Evolutionary conservation across 2,329 filamentous ascomycete species (phyloP).

Genomic region (Plectosphaerella sp.): DNA sequence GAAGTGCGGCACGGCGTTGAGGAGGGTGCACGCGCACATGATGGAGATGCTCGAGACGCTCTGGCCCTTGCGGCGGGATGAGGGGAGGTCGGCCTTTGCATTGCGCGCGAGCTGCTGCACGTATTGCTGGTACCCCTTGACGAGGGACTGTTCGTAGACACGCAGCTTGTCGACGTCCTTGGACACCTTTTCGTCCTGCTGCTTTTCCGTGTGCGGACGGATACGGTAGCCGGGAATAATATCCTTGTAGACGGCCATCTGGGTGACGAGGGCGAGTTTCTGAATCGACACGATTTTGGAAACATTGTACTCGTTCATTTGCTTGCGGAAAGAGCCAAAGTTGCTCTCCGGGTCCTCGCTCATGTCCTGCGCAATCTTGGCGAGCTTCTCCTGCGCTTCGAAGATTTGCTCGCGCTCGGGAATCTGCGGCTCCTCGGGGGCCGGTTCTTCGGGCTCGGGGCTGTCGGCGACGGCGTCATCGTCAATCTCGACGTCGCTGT

Average conservation of each 20-base stretch:
- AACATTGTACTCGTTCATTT: slow-evolving; percentile 68
- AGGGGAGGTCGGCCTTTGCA: slow-evolving; percentile 50
- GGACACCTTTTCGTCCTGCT: slow-evolving; percentile 73
- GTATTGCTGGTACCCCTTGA: slow-evolving; percentile 81
- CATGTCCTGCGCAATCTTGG: slow-evolving; percentile 72
- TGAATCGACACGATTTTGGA: slow-evolving; percentile 69
- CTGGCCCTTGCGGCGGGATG: slow-evolving; percentile 31
- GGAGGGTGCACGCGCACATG: slow-evolving; percentile 76
- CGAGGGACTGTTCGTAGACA: slow-evolving; percentile 80
- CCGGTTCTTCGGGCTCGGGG: slow-evolving; percentile 40
- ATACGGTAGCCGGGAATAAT: slow-evolving; percentile 96
- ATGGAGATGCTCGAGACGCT: slow-evolving; percentile 71
- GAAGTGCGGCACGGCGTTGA: slow-evolving; percentile 87
- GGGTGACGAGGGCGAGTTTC: slow-evolving; percentile 81
- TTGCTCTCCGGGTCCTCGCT: slow-evolving; percentile 95
- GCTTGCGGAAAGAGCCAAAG: slow-evolving; percentile 66
- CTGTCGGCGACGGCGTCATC: slow-evolving; percentile 47
- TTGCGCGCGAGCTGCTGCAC: slow-evolving; percentile 69
- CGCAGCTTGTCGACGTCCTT: slow-evolving; percentile 85
- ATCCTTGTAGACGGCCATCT: slow-evolving; percentile 89
- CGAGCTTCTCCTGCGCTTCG: slow-evolving; percentile 87
- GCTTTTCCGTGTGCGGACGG: slow-evolving; percentile 72
- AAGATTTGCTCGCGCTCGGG: slow-evolving; percentile 75
- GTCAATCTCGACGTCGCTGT: slow-evolving; percentile 59
- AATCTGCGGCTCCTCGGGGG: slow-evolving; percentile 55